Percentiles rank a stretch among this genome's conserved stretches.
These are phyloP conservation scores for Leishmania arabica DNA, from an alignment of 208 protist genomes.

Conservation along the genomic window DNA sequence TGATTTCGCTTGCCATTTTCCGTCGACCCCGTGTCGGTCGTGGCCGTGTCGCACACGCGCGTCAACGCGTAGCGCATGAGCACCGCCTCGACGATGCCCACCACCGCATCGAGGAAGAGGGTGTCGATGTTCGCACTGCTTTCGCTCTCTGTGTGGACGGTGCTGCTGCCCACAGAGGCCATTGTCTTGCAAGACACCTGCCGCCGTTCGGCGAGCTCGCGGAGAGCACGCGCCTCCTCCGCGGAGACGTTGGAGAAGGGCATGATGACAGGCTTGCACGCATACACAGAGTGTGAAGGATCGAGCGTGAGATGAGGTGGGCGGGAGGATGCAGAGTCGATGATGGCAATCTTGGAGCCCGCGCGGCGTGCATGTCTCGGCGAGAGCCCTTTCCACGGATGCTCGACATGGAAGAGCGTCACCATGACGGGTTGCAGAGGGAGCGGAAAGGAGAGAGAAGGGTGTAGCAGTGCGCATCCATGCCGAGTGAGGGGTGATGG, in stretches of 20 bases:
- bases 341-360: neutral
- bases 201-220: constrained; percentile 13
- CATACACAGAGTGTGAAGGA: neutral
- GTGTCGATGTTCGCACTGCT: neutral
- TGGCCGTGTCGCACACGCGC: neutral
- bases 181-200: neutral
- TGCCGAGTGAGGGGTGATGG: neutral
- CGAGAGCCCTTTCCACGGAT: neutral
- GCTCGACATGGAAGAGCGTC: neutral
- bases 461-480: neutral
- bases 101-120: constrained; percentile 31
- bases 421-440: neutral
- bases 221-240: constrained; percentile 19
- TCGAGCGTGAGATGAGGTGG: neutral
- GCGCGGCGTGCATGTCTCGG: neutral
- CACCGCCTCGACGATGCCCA: constrained; percentile 21
- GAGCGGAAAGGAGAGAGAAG: neutral
- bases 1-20: neutral
- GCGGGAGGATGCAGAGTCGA: neutral
- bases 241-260: constrained; percentile 41
- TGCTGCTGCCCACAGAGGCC: neutral
- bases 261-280: constrained; percentile 8
- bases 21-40: too few species aligned
- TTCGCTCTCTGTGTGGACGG: neutral
- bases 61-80: constrained; percentile 20